phyloP scores from a whole-genome alignment of 805 yeast genomes.

The Candida xiaguanensis region DNA sequence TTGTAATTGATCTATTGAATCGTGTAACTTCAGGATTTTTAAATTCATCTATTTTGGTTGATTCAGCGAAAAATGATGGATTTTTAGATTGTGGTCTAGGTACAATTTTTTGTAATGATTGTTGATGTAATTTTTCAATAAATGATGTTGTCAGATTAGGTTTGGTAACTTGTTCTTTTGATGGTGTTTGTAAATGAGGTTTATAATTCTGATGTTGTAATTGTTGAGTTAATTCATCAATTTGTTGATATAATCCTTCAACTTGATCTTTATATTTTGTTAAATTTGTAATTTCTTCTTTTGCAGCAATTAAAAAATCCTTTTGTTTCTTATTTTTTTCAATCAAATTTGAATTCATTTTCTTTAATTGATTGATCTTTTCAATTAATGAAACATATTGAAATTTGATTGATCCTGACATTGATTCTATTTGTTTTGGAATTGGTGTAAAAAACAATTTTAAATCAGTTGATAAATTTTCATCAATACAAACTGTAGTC shows the following conservation, averaged over 20 bases:
- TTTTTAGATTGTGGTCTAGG: background rate
- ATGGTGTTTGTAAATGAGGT: background rate
- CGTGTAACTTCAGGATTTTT: background rate
- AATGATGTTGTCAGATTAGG: constrained; percentile 1
- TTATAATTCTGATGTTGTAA: background rate
- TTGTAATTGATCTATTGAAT: constrained; percentile 1
- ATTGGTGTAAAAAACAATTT: constrained; percentile 7
- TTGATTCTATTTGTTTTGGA: constrained; percentile 5
- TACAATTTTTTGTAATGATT: constrained; percentile 4
- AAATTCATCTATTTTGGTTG: constrained; percentile 8
- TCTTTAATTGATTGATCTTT: constrained; percentile 3
- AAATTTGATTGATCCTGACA: constrained; percentile 6
- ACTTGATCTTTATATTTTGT: constrained; percentile 5
- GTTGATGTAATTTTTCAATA: constrained; percentile 8
- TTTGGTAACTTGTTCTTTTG: background rate
- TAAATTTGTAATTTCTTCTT: constrained; percentile 9
- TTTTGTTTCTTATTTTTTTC: constrained; percentile 9
- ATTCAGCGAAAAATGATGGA: constrained; percentile 10
- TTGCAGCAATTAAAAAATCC: constrained; percentile 8
- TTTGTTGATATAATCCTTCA: background rate
- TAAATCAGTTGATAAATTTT: constrained; percentile 1
- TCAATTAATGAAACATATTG: constrained; percentile 9
- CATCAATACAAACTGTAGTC: constrained; percentile 7
- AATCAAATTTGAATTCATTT: constrained; percentile 1
- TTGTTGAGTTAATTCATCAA: constrained; percentile 1